A percentile compares a stretch with the other conserved stretches of the same genome.
Conservation (phyloP, 306 rosid genomes). For the Hippophae rhamnoides region DNA sequence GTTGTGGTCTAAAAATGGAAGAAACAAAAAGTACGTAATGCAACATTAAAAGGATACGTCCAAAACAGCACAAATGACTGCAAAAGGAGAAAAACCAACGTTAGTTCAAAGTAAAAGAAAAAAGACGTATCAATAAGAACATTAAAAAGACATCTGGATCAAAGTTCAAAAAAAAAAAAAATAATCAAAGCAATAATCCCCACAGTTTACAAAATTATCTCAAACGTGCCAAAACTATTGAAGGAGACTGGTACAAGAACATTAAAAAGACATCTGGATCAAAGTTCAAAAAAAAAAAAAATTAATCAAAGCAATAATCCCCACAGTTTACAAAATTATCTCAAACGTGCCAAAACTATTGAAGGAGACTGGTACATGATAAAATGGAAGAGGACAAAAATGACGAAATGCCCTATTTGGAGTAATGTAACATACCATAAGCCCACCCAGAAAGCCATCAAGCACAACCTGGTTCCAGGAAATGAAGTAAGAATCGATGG, state of each 20-base stretch:
- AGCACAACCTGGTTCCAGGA: conserved; percentile 57
- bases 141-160: not conserved
- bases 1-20: too few relatives aligned
- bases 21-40: not conserved
- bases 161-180: not conserved
- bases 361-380: too few relatives aligned
- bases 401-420: not conserved
- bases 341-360: too few relatives aligned
- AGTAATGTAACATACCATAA: conserved; percentile 40
- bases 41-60: conserved; percentile 69
- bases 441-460: conserved; percentile 71
- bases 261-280: not conserved
- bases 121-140: not conserved
- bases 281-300: not conserved
- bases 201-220: too few relatives aligned
- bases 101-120: not conserved
- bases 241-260: not conserved
- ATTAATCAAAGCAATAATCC: too few relatives aligned
- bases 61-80: conserved; percentile 98
- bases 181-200: too few relatives aligned
- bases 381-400: conserved; percentile 5
- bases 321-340: too few relatives aligned
- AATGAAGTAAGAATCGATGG: conserved; percentile 53
- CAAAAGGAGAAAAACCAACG: conserved; percentile 20
- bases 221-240: too few relatives aligned